Percentiles rank a stretch among this genome's conserved stretches.
phyloP scores from a whole-genome alignment of 2,329 filamentous ascomycete species.

The Fusarium brevicatenulatum region DNA sequence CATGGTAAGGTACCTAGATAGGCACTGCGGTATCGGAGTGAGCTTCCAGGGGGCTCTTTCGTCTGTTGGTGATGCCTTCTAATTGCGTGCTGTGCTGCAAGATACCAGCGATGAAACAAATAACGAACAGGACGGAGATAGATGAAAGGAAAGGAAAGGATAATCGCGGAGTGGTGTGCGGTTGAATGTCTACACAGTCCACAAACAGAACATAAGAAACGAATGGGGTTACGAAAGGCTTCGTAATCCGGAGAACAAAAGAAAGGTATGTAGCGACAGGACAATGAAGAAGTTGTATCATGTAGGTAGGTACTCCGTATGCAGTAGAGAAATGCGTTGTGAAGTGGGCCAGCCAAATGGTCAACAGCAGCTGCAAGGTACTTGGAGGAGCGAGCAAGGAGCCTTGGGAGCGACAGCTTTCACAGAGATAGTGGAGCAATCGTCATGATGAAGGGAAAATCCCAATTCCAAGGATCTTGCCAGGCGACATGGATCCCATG shows the following conservation, averaged over 20 bases:
- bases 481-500: neutral
- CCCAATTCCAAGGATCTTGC: slow-evolving; percentile 39
- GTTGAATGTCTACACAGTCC: slow-evolving; percentile 18
- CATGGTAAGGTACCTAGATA: slow-evolving; percentile 28
- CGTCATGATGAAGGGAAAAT: slow-evolving; percentile 39
- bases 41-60: slow-evolving; percentile 19
- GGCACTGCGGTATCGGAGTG: neutral
- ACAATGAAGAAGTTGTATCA: neutral
- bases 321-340: slow-evolving; percentile 14
- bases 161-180: neutral
- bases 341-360: slow-evolving; percentile 23
- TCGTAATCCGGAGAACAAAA: slow-evolving; percentile 15
- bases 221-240: slow-evolving; percentile 6
- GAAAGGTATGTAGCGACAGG: slow-evolving; percentile 21
- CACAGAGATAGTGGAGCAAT: slow-evolving; percentile 8
- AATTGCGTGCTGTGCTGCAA: neutral
- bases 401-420: neutral
- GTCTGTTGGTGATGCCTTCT: slow-evolving; percentile 20
- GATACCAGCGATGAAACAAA: slow-evolving; percentile 11
- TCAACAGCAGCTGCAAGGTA: slow-evolving; percentile 9
- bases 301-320: neutral
- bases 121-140: neutral
- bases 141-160: neutral
- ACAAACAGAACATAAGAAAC: slow-evolving; percentile 15
- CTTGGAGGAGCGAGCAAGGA: slow-evolving; percentile 2